phyloP scores from a whole-genome alignment of 805 yeast genomes.

The Kuraishia molischiana region DNA sequence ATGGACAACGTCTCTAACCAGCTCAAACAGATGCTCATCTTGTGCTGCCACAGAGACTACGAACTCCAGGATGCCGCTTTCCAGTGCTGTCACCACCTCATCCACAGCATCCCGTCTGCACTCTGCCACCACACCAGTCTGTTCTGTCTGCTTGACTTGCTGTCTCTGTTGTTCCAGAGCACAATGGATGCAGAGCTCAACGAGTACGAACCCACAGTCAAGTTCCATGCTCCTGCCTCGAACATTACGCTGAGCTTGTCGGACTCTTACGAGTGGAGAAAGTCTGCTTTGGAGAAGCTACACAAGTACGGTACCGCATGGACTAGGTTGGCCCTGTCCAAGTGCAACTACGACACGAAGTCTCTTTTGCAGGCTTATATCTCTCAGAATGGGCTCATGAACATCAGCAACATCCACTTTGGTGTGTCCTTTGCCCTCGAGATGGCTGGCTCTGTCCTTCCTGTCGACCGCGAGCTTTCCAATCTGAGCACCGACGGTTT shows the following conservation, averaged over 20 bases:
- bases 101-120: constrained; percentile 62
- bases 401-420: constrained; percentile 36
- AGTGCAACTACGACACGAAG: constrained; percentile 65
- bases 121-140: constrained; percentile 67
- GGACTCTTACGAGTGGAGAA: constrained; percentile 71
- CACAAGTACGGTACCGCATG: constrained; percentile 54
- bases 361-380: constrained; percentile 73
- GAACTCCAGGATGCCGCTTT: constrained; percentile 74
- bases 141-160: constrained; percentile 71
- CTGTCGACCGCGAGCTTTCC: constrained; percentile 56
- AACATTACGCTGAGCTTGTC: constrained; percentile 51
- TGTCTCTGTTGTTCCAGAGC: constrained; percentile 70
- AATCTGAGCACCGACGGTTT: constrained; percentile 24
- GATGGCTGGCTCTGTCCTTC: constrained; percentile 68
- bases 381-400: constrained; percentile 22
- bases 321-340: constrained; percentile 48
- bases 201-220: constrained; percentile 77
- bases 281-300: constrained; percentile 50
- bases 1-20: constrained; percentile 56
- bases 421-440: constrained; percentile 91
- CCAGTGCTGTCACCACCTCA: constrained; percentile 61
- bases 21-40: constrained; percentile 52
- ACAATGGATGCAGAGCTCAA: constrained; percentile 75
- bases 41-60: constrained; percentile 70
- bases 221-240: constrained; percentile 34